Evolutionary conservation across 768 basidiomycete species (phyloP).

Genomic region (Suillus americanus): DNA sequence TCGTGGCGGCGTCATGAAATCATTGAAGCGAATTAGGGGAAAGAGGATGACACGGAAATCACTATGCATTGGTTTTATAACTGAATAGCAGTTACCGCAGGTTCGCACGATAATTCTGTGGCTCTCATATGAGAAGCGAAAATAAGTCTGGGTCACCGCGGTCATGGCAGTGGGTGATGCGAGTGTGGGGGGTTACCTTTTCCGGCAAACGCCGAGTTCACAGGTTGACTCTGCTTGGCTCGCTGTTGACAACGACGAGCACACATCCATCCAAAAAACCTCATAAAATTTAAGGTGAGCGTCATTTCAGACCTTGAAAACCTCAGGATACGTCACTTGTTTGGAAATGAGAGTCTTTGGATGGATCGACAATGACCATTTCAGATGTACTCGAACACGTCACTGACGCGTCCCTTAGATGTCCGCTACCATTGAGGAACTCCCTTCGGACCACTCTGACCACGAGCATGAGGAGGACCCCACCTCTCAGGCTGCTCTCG

Average conservation of each 20-base stretch:
- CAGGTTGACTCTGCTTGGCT: constrained; percentile 20
- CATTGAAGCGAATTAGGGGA: neutral
- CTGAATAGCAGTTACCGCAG: neutral
- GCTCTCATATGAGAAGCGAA: neutral
- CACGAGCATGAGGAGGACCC: constrained; percentile 82
- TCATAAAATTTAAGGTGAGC: constrained; percentile 24
- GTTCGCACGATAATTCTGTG: neutral
- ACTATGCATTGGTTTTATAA: neutral
- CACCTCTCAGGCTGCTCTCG: constrained; percentile 78
- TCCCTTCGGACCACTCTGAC: constrained; percentile 77
- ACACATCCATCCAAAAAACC: constrained; percentile 14
- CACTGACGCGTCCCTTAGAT: constrained; percentile 44
- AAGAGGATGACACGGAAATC: neutral
- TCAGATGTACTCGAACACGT: constrained; percentile 29
- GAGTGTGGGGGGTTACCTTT: neutral
- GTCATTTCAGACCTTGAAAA: neutral
- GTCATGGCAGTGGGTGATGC: neutral
- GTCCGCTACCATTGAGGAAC: constrained; percentile 85
- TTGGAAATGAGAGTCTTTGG: neutral
- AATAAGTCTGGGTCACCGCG: neutral
- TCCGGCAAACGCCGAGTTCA: constrained; percentile 29
- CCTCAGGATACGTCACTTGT: neutral
- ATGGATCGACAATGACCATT: constrained; percentile 29
- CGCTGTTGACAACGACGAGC: constrained; percentile 36
- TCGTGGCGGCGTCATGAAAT: neutral